Evolutionary conservation across 441 rosid genomes (phyloP), one percentile per base, ranked within the genome.

Genomic region (Capsella rubella): DNA sequence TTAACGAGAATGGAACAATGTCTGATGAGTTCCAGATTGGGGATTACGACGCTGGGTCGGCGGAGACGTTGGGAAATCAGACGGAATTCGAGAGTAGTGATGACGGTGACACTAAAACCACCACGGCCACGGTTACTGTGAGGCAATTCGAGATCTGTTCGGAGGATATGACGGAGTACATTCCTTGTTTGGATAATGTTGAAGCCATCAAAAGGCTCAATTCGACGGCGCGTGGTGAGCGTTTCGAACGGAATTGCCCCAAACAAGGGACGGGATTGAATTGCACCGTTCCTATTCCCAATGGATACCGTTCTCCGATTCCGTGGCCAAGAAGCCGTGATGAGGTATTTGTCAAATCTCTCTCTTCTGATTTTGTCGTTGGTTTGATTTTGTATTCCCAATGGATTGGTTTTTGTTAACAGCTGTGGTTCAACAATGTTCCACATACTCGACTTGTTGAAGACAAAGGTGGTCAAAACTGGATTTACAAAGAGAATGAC

Each of bases 391-490:
- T 64, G 10, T 59, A 15, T 59, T 34, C 28, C 4, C 35, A 11
- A 11, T 55, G 11, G 71, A 72, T 45, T 46, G 31, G 42, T 81
- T 78, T 15, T 52, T 53, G 5, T 77, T 40, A 52, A 28, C 46
- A 95, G 99, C 96, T 91, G 51, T 95, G 98, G 99, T 93, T 78
- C 64, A 82, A 70, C 67, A 96, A 96, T 73, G 97, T 96, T 76
- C 98, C 98, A 6, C 98, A 93, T 80, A 77, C 89, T 0, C 87
- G 93, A 21, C 79, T 96, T 63, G 99, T 87, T 74, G 96, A 93
- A 69, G 99, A 96, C 64, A 96, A 96, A 81, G 93, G 99, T 14
- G 98, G 98, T 65, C 99, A 96, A 77, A 96, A 96, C 79, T 96
- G 99, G 98, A 93, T 96, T 53, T 70, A 69, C 46, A 87, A 74